Conservation (phyloP, 257 asterid genomes). For the Jaltomata sinuosa region DNA sequence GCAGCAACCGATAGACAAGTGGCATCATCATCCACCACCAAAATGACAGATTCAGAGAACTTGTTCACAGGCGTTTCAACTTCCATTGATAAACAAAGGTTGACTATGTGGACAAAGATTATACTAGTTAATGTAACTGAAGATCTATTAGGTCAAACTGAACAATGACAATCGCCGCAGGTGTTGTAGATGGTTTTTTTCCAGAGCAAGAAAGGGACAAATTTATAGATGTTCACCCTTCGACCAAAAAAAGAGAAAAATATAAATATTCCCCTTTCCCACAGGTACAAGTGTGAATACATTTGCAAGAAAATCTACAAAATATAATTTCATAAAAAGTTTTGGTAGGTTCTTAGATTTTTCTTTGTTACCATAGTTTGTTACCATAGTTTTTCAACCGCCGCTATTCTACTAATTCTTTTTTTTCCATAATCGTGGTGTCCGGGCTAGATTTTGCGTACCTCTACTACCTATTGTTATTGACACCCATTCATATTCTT, state of each 20-base stretch:
- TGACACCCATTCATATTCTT: background rate
- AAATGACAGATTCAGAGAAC: background rate
- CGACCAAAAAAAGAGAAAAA: background rate
- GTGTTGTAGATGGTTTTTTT: background rate
- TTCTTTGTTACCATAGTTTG: background rate
- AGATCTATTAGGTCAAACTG: background rate
- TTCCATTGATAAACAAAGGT: background rate
- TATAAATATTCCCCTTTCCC: background rate
- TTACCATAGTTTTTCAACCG: background rate
- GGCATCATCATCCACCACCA: conserved; percentile 48
- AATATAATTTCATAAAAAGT: background rate
- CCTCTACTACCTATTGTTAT: background rate
- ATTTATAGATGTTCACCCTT: background rate
- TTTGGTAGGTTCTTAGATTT: background rate
- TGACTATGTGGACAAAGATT: background rate
- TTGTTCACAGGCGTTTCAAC: background rate
- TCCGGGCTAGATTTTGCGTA: no score
- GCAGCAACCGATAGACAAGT: conserved; percentile 43
- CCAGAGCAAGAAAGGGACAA: background rate
- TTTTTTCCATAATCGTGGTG: no score
- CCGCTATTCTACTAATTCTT: no score
- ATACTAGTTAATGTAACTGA: background rate
- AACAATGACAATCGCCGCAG: background rate
- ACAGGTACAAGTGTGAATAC: background rate
- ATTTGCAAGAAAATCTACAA: background rate